Conservation (phyloP, 1,139 yeast species). For the Yarrowia galli region DNA sequence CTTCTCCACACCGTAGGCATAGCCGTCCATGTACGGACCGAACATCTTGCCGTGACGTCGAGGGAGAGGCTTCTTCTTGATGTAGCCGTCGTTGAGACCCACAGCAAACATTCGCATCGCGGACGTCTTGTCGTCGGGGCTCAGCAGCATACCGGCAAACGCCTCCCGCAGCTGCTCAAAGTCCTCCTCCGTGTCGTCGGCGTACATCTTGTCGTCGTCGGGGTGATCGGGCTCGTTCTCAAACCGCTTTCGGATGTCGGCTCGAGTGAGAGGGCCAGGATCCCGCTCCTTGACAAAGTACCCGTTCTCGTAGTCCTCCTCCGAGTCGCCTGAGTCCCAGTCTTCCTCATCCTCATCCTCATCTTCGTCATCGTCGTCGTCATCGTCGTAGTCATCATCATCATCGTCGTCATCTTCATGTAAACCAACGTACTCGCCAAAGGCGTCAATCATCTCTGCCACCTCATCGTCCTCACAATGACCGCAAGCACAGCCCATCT, state of each 20-base stretch:
- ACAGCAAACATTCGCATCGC: not conserved
- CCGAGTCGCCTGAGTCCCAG: not conserved
- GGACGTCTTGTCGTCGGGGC: not conserved
- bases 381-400: not conserved
- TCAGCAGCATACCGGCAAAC: slow-evolving; percentile 1
- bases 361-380: not conserved
- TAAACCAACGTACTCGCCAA: too few species aligned
- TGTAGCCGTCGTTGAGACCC: slow-evolving; percentile 1
- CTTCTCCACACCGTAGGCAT: slow-evolving; percentile 1
- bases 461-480: not conserved
- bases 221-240: not conserved
- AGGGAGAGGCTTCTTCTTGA: not conserved
- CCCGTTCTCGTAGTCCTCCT: not conserved
- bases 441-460: too few species aligned
- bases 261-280: not conserved
- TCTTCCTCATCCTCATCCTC: not conserved
- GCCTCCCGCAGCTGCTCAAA: slow-evolving; percentile 6
- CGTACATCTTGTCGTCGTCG: not conserved
- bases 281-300: not conserved
- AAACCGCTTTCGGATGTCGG: not conserved
- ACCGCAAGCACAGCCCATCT: not conserved
- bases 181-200: slow-evolving; percentile 1
- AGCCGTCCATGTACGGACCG: slow-evolving; percentile 2
- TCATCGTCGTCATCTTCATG: not conserved
- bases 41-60: slow-evolving; percentile 7